Evolutionary conservation across 1,139 yeast species (phyloP).

Genomic region (Eremothecium cymbalariae): DNA sequence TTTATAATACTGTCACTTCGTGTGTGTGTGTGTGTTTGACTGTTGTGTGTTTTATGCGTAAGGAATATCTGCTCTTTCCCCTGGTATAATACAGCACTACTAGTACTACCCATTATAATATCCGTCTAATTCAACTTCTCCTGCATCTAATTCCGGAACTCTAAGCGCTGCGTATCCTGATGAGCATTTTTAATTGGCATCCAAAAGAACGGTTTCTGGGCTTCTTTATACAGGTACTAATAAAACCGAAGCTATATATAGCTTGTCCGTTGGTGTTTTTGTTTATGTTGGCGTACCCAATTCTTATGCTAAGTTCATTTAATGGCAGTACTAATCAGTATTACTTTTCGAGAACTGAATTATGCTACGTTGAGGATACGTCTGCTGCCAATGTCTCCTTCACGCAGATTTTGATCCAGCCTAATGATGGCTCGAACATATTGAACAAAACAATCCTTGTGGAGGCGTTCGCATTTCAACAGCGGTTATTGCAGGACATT

Average conservation of each 20-base stretch:
- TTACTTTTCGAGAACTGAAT: constrained; percentile 8
- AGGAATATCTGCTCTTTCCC: too few species aligned
- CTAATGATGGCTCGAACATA: constrained; percentile 19
- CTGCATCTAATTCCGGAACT: too few species aligned
- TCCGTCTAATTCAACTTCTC: neutral
- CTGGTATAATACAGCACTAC: too few species aligned
- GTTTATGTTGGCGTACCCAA: constrained; percentile 9
- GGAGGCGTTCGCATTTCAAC: constrained; percentile 31
- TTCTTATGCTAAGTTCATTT: constrained; percentile 5
- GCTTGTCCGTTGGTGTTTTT: constrained; percentile 8
- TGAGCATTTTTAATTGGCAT: neutral
- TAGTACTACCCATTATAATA: neutral
- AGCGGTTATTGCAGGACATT: constrained; percentile 20
- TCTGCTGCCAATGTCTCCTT: constrained; percentile 6
- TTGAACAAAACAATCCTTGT: constrained; percentile 32
- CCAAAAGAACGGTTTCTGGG: constrained; percentile 3
- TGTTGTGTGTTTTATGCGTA: too few species aligned
- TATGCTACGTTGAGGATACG: constrained; percentile 1
- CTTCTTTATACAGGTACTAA: constrained; percentile 8
- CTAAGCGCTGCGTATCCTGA: too few species aligned
- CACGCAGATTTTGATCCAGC: constrained; percentile 10
- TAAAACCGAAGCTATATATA: constrained; percentile 9
- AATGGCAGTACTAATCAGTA: constrained; percentile 1
- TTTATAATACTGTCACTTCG: too few species aligned
- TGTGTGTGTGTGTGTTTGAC: too few species aligned